phyloP scores from a whole-genome alignment of 2,329 filamentous ascomycete genomes.

The Diplodia intermedia region DNA sequence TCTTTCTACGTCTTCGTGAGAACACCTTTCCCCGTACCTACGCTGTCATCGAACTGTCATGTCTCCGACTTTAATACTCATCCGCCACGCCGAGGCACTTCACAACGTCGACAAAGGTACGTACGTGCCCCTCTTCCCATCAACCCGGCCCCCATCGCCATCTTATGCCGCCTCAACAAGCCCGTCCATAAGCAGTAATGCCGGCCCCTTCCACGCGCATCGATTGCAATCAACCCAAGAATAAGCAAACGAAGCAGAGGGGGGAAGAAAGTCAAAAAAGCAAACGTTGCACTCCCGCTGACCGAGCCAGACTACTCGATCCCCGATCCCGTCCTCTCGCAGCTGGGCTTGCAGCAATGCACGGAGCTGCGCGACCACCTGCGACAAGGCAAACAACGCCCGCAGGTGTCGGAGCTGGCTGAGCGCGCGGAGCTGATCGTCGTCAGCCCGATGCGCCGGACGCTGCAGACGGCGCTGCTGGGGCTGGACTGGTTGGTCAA shows the following conservation, averaged over 20 bases:
- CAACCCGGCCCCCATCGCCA: conserved; percentile 1
- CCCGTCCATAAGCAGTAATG: conserved; percentile 1
- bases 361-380: conserved; percentile 49
- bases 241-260: neutral
- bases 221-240: neutral
- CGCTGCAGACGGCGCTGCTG: conserved; percentile 67
- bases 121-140: neutral
- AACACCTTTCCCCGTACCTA: neutral
- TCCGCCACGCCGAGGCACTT: conserved; percentile 55
- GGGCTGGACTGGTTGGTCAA: conserved; percentile 64
- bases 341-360: conserved; percentile 52
- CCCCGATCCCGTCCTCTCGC: conserved; percentile 52
- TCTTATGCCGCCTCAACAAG: neutral
- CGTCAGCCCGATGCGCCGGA: conserved; percentile 70
- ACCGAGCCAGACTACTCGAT: conserved; percentile 46
- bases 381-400: conserved; percentile 39
- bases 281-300: neutral
- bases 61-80: conserved; percentile 55
- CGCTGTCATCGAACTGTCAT: conserved; percentile 37
- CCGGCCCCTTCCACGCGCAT: conserved; percentile 15
- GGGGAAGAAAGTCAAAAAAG: neutral
- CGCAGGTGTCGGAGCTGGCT: conserved; percentile 40
- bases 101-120: conserved; percentile 51
- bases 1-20: neutral
- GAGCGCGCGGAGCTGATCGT: conserved; percentile 62